phyloP scores from a whole-genome alignment of 169 alveolate genomes.

The Cryptosporidium andersoni region DNA sequence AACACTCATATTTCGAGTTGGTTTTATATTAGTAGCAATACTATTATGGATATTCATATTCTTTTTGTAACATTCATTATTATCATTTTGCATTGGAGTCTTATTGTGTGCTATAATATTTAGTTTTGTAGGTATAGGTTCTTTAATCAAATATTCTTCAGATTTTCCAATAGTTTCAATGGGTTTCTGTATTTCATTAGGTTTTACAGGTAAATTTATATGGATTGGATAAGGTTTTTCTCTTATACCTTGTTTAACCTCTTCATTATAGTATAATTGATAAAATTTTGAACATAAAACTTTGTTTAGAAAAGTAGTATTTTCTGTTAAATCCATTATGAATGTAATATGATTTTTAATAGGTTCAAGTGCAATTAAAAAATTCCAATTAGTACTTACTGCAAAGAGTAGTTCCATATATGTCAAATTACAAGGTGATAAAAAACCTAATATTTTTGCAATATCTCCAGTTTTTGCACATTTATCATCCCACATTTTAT shows the following conservation, averaged over 20 bases:
- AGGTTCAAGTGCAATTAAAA: constrained; percentile 4
- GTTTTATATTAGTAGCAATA: too few species aligned
- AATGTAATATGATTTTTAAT: constrained; percentile 26
- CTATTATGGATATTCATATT: too few species aligned
- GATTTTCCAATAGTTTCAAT: too few species aligned
- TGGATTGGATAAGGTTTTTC: background rate
- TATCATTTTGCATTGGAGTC: too few species aligned
- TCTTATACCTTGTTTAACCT: background rate
- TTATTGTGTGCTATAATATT: too few species aligned
- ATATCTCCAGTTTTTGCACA: constrained; percentile 64
- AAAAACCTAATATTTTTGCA: constrained; percentile 22
- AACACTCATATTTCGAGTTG: too few species aligned
- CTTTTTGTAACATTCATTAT: too few species aligned
- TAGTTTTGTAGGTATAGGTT: too few species aligned
- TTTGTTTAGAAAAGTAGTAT: constrained; percentile 2
- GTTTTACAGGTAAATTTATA: too few species aligned
- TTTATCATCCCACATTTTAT: constrained; percentile 63
- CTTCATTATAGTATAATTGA: constrained; percentile 51
- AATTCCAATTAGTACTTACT: constrained; percentile 18
- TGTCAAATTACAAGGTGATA: constrained; percentile 22
- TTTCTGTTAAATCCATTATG: background rate
- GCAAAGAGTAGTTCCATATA: constrained; percentile 50
- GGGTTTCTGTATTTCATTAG: too few species aligned
- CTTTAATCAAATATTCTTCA: too few species aligned
- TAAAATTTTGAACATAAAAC: constrained; percentile 37